These are phyloP conservation scores for Paracorniculantispora psalliotae DNA, from an alignment of 2,329 filamentous ascomycete genomes.

Conservation along the genomic window DNA sequence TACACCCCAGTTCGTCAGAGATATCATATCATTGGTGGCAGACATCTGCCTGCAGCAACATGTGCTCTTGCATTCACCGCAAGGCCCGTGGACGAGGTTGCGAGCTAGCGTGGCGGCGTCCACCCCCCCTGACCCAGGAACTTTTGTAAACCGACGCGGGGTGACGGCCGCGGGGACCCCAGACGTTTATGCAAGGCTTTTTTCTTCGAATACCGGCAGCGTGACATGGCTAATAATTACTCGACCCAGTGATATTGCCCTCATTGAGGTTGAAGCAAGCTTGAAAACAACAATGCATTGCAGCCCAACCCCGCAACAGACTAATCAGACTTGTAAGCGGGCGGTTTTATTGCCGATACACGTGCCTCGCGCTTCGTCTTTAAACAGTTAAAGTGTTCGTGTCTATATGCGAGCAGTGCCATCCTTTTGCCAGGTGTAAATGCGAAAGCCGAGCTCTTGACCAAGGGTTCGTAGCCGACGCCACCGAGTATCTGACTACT, in stretches of 20 bases:
- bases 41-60: too few relatives aligned
- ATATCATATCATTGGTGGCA: too few relatives aligned
- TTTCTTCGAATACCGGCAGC: not conserved
- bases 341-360: not conserved
- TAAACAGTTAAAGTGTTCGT: too few relatives aligned
- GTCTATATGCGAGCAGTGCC: too few relatives aligned
- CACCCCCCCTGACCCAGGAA: not conserved
- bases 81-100: not conserved
- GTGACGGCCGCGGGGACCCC: constrained; percentile 1
- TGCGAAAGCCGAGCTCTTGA: too few relatives aligned
- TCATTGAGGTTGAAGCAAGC: not conserved
- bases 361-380: not conserved
- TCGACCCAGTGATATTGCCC: not conserved
- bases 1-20: too few relatives aligned
- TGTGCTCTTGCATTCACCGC: not conserved
- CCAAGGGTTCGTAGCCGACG: too few relatives aligned
- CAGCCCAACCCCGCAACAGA: constrained; percentile 6
- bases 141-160: constrained; percentile 9
- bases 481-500: too few relatives aligned
- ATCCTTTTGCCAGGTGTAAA: too few relatives aligned
- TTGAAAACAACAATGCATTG: constrained; percentile 10
- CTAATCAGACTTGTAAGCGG: not conserved
- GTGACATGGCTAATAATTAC: not conserved
- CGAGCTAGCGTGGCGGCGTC: not conserved
- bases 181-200: not conserved